Evolutionary conservation across 2,329 filamentous ascomycete genomes (phyloP), one percentile per base, ranked within the genome.

Genomic region (Aureobasidium namibiae): DNA sequence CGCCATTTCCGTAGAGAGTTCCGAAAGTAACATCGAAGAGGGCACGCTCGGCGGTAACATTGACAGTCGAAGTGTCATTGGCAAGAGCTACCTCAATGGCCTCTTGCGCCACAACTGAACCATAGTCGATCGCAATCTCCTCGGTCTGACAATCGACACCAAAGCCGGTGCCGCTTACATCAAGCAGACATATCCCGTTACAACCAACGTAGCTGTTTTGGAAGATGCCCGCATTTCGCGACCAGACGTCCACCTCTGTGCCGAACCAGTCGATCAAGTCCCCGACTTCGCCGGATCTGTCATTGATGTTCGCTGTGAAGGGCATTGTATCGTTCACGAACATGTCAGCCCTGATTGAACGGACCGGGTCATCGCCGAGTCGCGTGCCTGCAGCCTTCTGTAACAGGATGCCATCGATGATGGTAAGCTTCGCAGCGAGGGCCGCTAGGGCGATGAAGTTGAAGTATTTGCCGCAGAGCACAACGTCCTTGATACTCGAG

Each of bases 371-470:
- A 46, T 66, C 62, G 21, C 29, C 18, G 4, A 62, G 38, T 23
- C 56, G 36, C 3, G 63, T 65, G 5, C 38, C 34, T 33, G 62
- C 62, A 10, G 65, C 63, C 39, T 62, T 61, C 34, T 68, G 66
- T 13, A 68, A 59, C 1, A 67, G 61, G 0, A 63, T 48, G n/a
- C 63, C 61, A 26, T 68, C 66, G 29, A 67, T 63, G 54, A 68
- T 65, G 16, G 65, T 66, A 14, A 68, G 58, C 38, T 68, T 67
- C 5, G 65, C 58, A 3, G 61, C 61, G 7, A 68, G 61, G 3
- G 66, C 66, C 1, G 66, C 65, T 2, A 68, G 57, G 6, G 65
- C 66, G 24, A 67, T 66, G 38, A 66, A 33, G 58, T 68, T 68
- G 63, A 68, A 67, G 60, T 64, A 65, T 56, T 61, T 65, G 21